phyloP scores from a whole-genome alignment of 23 red algal species.

The Gracilaria gracilis region DNA sequence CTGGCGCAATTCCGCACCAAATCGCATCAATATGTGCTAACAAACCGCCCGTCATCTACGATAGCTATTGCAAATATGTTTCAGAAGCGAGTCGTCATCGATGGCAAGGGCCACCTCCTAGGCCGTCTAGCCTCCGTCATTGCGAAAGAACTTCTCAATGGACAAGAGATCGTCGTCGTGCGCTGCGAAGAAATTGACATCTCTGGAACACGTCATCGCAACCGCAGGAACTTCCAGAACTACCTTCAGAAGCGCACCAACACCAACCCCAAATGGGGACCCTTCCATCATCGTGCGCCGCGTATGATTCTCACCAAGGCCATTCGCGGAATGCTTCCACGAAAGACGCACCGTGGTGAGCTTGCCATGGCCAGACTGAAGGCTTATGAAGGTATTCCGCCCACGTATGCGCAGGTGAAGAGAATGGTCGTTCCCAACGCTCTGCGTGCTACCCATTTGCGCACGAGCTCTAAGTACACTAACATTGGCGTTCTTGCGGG shows the following conservation, averaged over 20 bases:
- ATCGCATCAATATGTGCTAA: background rate
- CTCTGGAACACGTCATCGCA: constrained; percentile 90
- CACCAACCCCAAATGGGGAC: constrained; percentile 93
- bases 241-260: constrained; percentile 95
- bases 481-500: constrained; percentile 83
- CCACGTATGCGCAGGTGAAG: constrained; percentile 93
- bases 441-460: constrained; percentile 82
- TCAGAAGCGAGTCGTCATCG: constrained; percentile 76
- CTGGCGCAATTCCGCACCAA: background rate
- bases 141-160: constrained; percentile 93
- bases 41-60: background rate
- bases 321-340: constrained; percentile 95
- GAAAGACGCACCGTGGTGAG: constrained; percentile 91
- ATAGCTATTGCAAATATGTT: constrained; percentile 71
- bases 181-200: constrained; percentile 96
- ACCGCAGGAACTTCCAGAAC: constrained; percentile 89
- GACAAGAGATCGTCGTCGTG: constrained; percentile 92
- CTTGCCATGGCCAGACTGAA: constrained; percentile 82
- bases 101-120: constrained; percentile 95
- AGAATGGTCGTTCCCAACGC: constrained; percentile 93
- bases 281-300: constrained; percentile 93
- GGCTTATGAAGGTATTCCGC: constrained; percentile 94
- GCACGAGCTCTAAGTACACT: constrained; percentile 90
- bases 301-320: constrained; percentile 89
- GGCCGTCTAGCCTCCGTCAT: constrained; percentile 94